phyloP scores from a whole-genome alignment of 805 yeast species.

The Nakazawaea holstii region DNA sequence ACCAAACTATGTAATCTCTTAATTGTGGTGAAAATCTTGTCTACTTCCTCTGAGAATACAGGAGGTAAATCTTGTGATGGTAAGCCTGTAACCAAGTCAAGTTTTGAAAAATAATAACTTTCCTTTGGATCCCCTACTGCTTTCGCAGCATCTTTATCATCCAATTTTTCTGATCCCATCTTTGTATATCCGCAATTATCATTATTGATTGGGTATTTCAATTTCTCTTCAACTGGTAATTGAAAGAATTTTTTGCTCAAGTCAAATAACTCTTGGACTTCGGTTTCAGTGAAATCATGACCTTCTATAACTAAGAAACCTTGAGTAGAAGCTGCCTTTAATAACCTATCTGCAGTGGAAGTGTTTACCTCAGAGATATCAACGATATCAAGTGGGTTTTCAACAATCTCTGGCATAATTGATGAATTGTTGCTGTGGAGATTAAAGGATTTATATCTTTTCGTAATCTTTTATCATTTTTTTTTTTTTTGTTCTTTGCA shows the following conservation, averaged over 20 bases:
- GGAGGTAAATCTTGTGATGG: constrained; percentile 40
- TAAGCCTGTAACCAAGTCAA: constrained; percentile 45
- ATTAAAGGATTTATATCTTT: no score
- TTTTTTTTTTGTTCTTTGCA: no score
- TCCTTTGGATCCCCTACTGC: constrained; percentile 56
- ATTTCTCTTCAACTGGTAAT: constrained; percentile 46
- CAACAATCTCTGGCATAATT: background rate
- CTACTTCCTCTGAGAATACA: constrained; percentile 36
- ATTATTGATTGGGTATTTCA: constrained; percentile 41
- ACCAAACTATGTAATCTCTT: constrained; percentile 42
- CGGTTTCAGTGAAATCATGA: constrained; percentile 37
- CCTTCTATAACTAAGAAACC: constrained; percentile 48
- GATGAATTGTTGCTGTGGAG: background rate
- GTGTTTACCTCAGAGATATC: constrained; percentile 42
- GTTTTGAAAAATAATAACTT: constrained; percentile 56
- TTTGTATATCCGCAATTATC: constrained; percentile 49
- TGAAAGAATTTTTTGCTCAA: constrained; percentile 32
- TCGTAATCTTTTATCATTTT: no score
- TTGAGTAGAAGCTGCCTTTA: constrained; percentile 43
- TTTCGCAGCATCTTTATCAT: constrained; percentile 26
- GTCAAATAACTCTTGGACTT: constrained; percentile 32
- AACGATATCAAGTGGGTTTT: constrained; percentile 22
- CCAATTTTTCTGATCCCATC: constrained; percentile 44
- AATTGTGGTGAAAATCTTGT: constrained; percentile 27
- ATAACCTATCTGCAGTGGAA: constrained; percentile 42